phyloP scores from a whole-genome alignment of 2,329 filamentous ascomycete genomes.

The Diaporthe ilicicola region DNA sequence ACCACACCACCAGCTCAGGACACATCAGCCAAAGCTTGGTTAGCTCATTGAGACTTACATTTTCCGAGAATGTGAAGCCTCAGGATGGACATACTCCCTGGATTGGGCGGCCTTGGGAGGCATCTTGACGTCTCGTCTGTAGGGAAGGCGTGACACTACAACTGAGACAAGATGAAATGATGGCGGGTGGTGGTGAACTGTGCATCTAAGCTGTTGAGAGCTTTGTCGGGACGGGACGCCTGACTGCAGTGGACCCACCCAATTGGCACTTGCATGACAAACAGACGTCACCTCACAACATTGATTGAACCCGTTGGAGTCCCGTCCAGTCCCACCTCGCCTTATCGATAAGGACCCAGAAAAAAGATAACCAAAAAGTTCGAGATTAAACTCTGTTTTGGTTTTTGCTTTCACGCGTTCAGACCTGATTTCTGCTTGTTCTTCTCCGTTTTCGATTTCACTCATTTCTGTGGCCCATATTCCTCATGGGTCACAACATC shows the following conservation, averaged over 20 bases:
- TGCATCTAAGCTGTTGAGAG: not conserved
- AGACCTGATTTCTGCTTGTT: not conserved
- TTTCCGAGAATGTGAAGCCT: slow-evolving; percentile 60
- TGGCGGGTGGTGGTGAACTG: not conserved
- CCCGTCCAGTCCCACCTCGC: not conserved
- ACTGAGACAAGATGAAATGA: not conserved
- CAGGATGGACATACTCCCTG: slow-evolving; percentile 56
- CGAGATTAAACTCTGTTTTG: slow-evolving; percentile 19
- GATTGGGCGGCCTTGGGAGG: slow-evolving; percentile 46
- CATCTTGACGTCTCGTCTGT: slow-evolving; percentile 44
- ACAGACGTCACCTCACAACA: slow-evolving; percentile 13
- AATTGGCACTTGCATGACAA: not conserved
- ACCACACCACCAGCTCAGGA: not conserved
- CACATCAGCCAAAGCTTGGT: not conserved
- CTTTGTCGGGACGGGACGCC: not conserved
- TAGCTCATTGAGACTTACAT: slow-evolving; percentile 48
- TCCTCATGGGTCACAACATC: not conserved
- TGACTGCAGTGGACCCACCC: not conserved
- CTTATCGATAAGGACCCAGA: slow-evolving; percentile 22
- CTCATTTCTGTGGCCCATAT: not conserved
- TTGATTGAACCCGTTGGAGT: no score
- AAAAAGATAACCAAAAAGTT: slow-evolving; percentile 24
- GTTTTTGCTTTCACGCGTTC: slow-evolving; percentile 6
- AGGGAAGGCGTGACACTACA: not conserved
- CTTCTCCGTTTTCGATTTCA: not conserved